phyloP scores from a whole-genome alignment of 495 filamentous ascomycete species.

The Cenococcum geophilum region DNA sequence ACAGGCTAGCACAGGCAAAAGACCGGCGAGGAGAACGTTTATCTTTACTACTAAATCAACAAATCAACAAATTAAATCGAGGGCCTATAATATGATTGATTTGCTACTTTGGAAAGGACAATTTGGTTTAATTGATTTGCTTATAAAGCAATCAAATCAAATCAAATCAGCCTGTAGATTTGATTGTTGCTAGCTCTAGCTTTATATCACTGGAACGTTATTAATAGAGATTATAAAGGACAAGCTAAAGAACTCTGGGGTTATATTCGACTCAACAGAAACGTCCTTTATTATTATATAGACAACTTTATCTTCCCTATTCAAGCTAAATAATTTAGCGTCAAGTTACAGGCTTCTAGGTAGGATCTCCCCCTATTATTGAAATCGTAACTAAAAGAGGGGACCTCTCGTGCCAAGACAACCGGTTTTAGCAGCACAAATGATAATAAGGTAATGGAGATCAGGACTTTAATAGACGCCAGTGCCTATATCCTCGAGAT shows the following conservation, averaged over 20 bases:
- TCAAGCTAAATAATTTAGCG: slow-evolving; percentile 47
- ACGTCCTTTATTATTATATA: slow-evolving; percentile 46
- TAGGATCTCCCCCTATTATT: slow-evolving; percentile 47
- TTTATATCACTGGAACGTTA: slow-evolving; percentile 42
- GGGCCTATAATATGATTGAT: too few species aligned
- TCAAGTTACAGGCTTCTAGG: slow-evolving; percentile 47
- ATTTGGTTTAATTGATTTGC: too few species aligned
- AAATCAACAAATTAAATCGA: too few species aligned
- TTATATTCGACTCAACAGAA: slow-evolving; percentile 36
- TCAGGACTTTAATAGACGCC: slow-evolving; percentile 47
- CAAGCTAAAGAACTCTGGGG: slow-evolving; percentile 44
- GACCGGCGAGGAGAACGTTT: too few species aligned
- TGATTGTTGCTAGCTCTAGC: too few species aligned
- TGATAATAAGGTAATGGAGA: slow-evolving; percentile 39
- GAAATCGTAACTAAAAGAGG: slow-evolving; percentile 40
- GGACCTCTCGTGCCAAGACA: slow-evolving; percentile 36
- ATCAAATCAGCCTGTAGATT: too few species aligned
- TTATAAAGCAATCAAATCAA: too few species aligned
- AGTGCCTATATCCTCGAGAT: slow-evolving; percentile 48
- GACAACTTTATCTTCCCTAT: slow-evolving; percentile 50
- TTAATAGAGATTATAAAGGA: slow-evolving; percentile 46
- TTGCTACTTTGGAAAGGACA: too few species aligned
- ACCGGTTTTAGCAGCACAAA: slow-evolving; percentile 54
- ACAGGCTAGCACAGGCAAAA: too few species aligned
- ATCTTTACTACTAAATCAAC: too few species aligned